Evolutionary conservation across 169 alveolate species (phyloP).

Genomic region (Plasmodium ovale): DNA sequence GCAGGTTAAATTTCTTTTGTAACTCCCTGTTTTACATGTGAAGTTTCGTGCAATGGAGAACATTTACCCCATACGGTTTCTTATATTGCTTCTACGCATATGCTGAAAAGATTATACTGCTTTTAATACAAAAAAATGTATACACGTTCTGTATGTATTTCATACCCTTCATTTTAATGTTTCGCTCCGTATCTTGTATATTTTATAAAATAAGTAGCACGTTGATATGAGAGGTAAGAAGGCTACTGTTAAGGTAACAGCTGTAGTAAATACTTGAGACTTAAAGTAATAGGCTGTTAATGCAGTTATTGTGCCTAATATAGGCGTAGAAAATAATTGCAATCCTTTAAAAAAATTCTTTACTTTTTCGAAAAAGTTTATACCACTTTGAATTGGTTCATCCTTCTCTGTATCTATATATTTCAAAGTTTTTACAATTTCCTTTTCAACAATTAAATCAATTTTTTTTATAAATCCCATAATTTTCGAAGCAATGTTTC

Average conservation of each 20-base stretch:
- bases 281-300: slow-evolving; percentile 9
- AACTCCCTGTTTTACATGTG: no score
- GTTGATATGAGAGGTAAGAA: not conserved
- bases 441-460: slow-evolving; percentile 37
- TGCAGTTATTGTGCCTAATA: slow-evolving; percentile 19
- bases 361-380: slow-evolving; percentile 13
- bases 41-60: not conserved
- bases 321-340: slow-evolving; percentile 44
- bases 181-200: slow-evolving; percentile 20
- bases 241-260: not conserved
- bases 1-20: no score
- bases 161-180: not conserved
- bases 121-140: not conserved
- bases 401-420: slow-evolving; percentile 33
- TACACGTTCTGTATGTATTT: not conserved
- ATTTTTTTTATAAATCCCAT: slow-evolving; percentile 30
- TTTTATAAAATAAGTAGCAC: slow-evolving; percentile 14
- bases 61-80: not conserved
- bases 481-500: slow-evolving; percentile 4
- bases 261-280: not conserved
- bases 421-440: slow-evolving; percentile 9
- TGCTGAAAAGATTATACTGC: not conserved
- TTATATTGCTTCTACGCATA: not conserved
- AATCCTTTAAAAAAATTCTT: slow-evolving; percentile 19
- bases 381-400: slow-evolving; percentile 37